Percentiles rank a stretch among this genome's conserved stretches.
Conservation (phyloP, 495 filamentous ascomycete species). For the Neurospora sp. region DNA sequence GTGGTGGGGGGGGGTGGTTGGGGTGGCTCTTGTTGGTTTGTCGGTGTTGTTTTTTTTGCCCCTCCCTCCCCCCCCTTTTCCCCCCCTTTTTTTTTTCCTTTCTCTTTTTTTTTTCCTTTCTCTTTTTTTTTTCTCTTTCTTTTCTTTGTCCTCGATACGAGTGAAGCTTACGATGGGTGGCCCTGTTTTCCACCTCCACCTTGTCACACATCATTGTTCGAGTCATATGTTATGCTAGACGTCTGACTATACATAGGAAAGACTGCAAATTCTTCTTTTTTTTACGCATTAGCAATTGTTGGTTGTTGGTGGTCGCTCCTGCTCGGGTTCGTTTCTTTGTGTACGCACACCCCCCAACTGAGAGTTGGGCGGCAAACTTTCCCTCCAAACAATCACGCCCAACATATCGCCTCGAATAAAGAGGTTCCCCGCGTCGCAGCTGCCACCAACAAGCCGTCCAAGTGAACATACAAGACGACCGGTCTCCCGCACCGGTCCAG, state of each 20-base stretch:
- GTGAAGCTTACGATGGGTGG: neutral
- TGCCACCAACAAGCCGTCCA: neutral
- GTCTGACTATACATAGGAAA: neutral
- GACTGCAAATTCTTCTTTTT: neutral
- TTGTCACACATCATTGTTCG: neutral
- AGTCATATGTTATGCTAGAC: neutral
- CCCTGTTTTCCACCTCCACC: neutral
- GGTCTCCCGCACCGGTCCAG: neutral
- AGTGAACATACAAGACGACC: neutral
- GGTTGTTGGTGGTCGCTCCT: neutral
- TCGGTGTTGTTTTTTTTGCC: too few species aligned
- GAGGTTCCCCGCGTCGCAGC: neutral
- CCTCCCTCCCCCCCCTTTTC: too few species aligned
- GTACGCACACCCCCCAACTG: neutral
- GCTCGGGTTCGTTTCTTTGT: neutral
- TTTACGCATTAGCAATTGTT: neutral
- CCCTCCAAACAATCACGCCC: neutral
- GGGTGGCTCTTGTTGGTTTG: too few species aligned
- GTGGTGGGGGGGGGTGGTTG: too few species aligned
- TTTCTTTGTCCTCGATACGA: neutral
- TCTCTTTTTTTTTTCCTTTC: neutral
- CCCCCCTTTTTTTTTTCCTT: neutral
- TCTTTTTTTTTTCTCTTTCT: neutral
- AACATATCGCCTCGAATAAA: neutral
- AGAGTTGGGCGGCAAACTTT: neutral